Conservation (phyloP, 2,329 filamentous ascomycete genomes). For the Ascochyta clinopodiicola region DNA sequence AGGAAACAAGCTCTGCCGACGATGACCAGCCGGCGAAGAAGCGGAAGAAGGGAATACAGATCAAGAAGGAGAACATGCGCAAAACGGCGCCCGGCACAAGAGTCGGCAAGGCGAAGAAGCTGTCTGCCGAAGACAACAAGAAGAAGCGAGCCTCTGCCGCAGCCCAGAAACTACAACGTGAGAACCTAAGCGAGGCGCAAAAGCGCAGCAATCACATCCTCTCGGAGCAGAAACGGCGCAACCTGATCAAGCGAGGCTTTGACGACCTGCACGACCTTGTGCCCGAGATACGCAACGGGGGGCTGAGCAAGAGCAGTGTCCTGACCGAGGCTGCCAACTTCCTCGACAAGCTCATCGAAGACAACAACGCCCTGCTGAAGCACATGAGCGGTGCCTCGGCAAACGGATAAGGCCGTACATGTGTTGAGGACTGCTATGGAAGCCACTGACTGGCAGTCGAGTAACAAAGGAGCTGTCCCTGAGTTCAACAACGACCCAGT, state of each 20-base stretch:
- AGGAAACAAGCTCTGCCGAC: constrained; percentile 30
- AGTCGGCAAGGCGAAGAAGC: constrained; percentile 32
- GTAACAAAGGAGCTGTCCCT: too few species aligned
- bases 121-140: constrained; percentile 28
- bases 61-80: constrained; percentile 22
- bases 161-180: constrained; percentile 44
- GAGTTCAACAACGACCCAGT: too few species aligned
- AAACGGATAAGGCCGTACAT: neutral
- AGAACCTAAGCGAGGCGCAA: constrained; percentile 76
- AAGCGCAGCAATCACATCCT: constrained; percentile 86
- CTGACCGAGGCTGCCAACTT: constrained; percentile 78
- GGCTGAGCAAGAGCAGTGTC: constrained; percentile 83
- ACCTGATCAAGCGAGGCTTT: constrained; percentile 81
- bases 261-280: constrained; percentile 80
- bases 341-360: constrained; percentile 73
- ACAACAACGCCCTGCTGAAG: constrained; percentile 57
- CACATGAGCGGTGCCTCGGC: neutral
- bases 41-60: constrained; percentile 32
- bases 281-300: constrained; percentile 74
- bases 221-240: constrained; percentile 85
- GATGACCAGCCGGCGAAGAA: constrained; percentile 34
- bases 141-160: constrained; percentile 37
- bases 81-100: constrained; percentile 25
- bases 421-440: too few species aligned
- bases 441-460: neutral